These are phyloP conservation scores for Diaporthe capsici DNA, from an alignment of 2,329 filamentous ascomycete species.

Conservation along the genomic window DNA sequence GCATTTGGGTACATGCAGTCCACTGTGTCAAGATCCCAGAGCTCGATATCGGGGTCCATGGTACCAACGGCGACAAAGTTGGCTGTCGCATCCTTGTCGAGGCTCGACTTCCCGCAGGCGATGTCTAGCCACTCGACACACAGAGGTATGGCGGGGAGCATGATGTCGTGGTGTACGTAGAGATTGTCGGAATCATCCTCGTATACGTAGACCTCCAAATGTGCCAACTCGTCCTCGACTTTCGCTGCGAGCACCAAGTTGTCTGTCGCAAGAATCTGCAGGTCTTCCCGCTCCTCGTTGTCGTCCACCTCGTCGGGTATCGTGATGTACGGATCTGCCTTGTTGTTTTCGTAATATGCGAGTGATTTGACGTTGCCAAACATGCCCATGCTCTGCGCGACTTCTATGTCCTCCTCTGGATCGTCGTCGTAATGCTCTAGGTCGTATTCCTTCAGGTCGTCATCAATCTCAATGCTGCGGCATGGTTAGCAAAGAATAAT, in stretches of 20 bases:
- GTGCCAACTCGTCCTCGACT: conserved; percentile 96
- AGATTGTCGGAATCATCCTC: conserved; percentile 96
- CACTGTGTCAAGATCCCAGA: conserved; percentile 96
- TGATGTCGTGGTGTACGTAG: conserved; percentile 99
- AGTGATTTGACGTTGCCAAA: conserved; percentile 96
- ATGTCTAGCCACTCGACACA: conserved; percentile 97
- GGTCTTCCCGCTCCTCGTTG: conserved; percentile 90
- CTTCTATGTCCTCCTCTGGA: conserved; percentile 71
- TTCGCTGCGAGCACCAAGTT: conserved; percentile 94
- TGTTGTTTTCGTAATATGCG: conserved; percentile 93
- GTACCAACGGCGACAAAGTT: conserved; percentile 97
- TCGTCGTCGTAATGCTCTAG: conserved; percentile 96
- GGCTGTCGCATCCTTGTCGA: conserved; percentile 76
- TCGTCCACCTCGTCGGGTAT: conserved; percentile 76
- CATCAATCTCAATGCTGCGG: conserved; percentile 71
- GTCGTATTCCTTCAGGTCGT: conserved; percentile 96
- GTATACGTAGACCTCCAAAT: conserved; percentile 97
- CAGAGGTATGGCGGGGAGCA: conserved; percentile 96
- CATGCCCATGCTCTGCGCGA: conserved; percentile 84
- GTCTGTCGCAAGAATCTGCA: conserved; percentile 93
- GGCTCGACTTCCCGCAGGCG: conserved; percentile 80
- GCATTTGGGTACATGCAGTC: conserved; percentile 99
- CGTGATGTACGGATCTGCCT: conserved; percentile 97
- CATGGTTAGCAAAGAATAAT: conserved; percentile 41
- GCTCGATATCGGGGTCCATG: conserved; percentile 98